These are phyloP conservation scores for Verticillium nonalfalfae DNA, from an alignment of 2,329 filamentous ascomycete species.

Conservation along the genomic window DNA sequence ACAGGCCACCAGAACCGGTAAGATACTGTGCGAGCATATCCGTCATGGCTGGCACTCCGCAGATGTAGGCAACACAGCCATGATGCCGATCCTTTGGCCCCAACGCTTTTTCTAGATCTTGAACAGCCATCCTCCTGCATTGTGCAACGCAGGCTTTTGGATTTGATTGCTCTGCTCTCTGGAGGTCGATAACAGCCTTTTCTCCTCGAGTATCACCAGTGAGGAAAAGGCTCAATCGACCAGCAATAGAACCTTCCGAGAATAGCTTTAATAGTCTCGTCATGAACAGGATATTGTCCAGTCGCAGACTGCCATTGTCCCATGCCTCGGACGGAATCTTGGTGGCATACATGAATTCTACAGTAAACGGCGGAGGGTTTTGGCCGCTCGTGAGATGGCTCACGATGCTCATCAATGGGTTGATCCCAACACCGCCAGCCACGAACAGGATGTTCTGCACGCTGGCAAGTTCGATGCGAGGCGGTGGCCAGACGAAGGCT, in stretches of 20 bases:
- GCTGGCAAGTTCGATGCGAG: slow-evolving; percentile 29
- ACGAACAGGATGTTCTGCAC: slow-evolving; percentile 64
- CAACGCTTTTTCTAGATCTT: slow-evolving; percentile 34
- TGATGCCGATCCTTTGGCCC: slow-evolving; percentile 20
- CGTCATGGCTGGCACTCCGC: slow-evolving; percentile 63
- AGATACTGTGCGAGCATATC: slow-evolving; percentile 53
- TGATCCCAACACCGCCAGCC: slow-evolving; percentile 78
- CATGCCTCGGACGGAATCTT: slow-evolving; percentile 20
- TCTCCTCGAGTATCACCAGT: slow-evolving; percentile 19
- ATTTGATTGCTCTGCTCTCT: not conserved
- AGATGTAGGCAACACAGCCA: slow-evolving; percentile 55
- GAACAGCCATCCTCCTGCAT: slow-evolving; percentile 27
- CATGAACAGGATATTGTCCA: slow-evolving; percentile 42
- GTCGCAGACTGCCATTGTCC: slow-evolving; percentile 8
- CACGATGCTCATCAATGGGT: slow-evolving; percentile 72
- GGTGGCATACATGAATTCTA: slow-evolving; percentile 60
- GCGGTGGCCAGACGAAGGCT: slow-evolving; percentile 72
- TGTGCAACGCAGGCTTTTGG: not conserved
- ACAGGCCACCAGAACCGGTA: slow-evolving; percentile 18
- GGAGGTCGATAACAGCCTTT: not conserved
- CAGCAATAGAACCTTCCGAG: slow-evolving; percentile 25
- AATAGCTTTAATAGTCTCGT: slow-evolving; percentile 38
- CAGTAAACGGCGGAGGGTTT: slow-evolving; percentile 22
- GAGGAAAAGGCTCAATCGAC: slow-evolving; percentile 39
- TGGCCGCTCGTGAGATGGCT: slow-evolving; percentile 40